Evolutionary conservation across 2,329 filamentous ascomycete species (phyloP).

Genomic region (Aspergillus novoparasiticus): DNA sequence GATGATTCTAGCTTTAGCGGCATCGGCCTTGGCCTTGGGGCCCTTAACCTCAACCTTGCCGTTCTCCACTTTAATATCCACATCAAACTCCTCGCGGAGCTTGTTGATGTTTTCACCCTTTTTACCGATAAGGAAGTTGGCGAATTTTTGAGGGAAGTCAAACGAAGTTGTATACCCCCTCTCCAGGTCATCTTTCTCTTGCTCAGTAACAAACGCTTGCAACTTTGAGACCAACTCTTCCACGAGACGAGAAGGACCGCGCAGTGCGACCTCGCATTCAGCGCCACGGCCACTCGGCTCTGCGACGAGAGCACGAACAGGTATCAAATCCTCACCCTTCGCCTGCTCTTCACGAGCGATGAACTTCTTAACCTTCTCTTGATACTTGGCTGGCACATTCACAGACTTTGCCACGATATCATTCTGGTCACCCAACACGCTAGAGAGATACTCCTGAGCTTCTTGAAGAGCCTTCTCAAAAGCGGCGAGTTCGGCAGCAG

Average conservation of each 20-base stretch:
- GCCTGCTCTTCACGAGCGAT: conserved; percentile 59
- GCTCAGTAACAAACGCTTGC: conserved; percentile 77
- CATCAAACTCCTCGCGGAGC: conserved; percentile 69
- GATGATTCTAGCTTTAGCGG: conserved; percentile 79
- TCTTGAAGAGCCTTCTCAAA: conserved; percentile 62
- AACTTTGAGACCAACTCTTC: conserved; percentile 73
- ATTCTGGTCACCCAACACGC: conserved; percentile 56
- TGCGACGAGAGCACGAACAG: conserved; percentile 58
- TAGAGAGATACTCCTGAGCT: conserved; percentile 59
- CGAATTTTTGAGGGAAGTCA: conserved; percentile 92
- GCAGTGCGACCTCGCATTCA: conserved; percentile 64
- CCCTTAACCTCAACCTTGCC: conserved; percentile 96
- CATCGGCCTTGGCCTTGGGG: conserved; percentile 90
- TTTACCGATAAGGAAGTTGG: conserved; percentile 77
- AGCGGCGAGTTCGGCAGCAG: conserved; percentile 55
- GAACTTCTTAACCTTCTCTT: conserved; percentile 64
- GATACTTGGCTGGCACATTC: conserved; percentile 61
- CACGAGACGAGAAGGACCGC: conserved; percentile 74
- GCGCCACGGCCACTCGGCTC: conserved; percentile 30
- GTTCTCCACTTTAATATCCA: conserved; percentile 85
- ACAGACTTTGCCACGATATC: conserved; percentile 58
- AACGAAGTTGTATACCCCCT: conserved; percentile 84
- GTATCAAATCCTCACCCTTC: conserved; percentile 53
- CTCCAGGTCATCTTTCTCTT: conserved; percentile 91
- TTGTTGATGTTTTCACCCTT: conserved; percentile 70